These are phyloP conservation scores for Thelephora ganbajun DNA, from an alignment of 768 basidiomycete genomes.

Conservation along the genomic window DNA sequence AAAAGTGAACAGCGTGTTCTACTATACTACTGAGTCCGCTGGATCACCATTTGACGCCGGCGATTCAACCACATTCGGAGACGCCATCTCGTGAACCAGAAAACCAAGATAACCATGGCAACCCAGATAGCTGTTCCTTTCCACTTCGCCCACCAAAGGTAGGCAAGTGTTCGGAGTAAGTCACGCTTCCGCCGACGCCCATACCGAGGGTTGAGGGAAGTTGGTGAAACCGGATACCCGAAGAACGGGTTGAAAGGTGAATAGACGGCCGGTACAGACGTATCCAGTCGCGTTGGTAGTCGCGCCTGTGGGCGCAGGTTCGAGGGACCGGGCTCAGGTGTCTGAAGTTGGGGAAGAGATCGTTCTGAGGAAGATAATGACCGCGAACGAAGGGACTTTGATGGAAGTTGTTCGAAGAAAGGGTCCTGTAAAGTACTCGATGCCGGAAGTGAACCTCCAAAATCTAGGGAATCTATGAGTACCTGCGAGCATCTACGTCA, in stretches of 20 bases:
- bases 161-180: constrained; percentile 42
- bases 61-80: too few species aligned
- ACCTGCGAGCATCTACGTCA: constrained; percentile 2
- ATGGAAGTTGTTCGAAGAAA: constrained; percentile 14
- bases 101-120: not conserved
- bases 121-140: constrained; percentile 10
- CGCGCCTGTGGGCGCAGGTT: constrained; percentile 1
- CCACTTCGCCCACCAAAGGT: constrained; percentile 61
- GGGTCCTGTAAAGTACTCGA: constrained; percentile 38
- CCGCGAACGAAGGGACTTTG: constrained; percentile 2
- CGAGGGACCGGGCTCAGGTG: constrained; percentile 13
- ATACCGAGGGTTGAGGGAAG: constrained; percentile 32
- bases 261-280: constrained; percentile 27
- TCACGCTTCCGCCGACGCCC: constrained; percentile 61
- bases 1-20: too few species aligned
- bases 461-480: constrained; percentile 34
- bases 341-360: constrained; percentile 4
- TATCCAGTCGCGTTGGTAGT: constrained; percentile 2
- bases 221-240: constrained; percentile 43
- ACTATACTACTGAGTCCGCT: too few species aligned
- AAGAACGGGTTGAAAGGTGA: constrained; percentile 62
- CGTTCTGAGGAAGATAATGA: constrained; percentile 1
- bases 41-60: too few species aligned
- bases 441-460: constrained; percentile 46
- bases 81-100: not conserved